Percentiles rank a stretch among this genome's conserved stretches.
phyloP scores from a whole-genome alignment of 345 rosid species.

The Aquilaria yunnanensis region DNA sequence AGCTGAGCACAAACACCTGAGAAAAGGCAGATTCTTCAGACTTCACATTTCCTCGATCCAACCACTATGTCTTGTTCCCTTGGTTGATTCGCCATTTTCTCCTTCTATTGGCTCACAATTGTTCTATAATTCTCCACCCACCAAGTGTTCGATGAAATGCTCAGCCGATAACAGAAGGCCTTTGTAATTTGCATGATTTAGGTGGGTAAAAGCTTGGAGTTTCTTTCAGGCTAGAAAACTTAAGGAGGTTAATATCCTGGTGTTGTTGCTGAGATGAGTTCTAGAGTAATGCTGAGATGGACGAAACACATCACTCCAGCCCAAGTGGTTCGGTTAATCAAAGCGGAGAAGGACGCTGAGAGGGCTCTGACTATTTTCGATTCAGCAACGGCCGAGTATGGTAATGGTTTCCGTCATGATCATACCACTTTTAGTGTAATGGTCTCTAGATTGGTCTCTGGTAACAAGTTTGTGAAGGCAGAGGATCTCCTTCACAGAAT shows the following conservation, averaged over 20 bases:
- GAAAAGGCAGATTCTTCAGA: too few species aligned
- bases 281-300: slow-evolving; percentile 48
- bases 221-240: too few species aligned
- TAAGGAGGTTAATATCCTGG: slow-evolving; percentile 7
- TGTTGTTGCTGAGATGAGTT: slow-evolving; percentile 22
- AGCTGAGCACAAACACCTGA: too few species aligned
- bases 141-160: slow-evolving; percentile 35
- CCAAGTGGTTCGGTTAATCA: slow-evolving; percentile 54
- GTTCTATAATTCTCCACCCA: slow-evolving; percentile 1
- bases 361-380: slow-evolving; percentile 59
- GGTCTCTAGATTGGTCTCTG: slow-evolving; percentile 62
- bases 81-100: neutral
- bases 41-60: too few species aligned
- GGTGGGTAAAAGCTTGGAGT: too few species aligned
- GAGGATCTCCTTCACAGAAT: slow-evolving; percentile 68
- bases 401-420: slow-evolving; percentile 61
- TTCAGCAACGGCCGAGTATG: slow-evolving; percentile 66
- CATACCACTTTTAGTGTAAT: slow-evolving; percentile 44
- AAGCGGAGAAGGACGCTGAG: slow-evolving; percentile 51
- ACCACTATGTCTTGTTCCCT: too few species aligned
- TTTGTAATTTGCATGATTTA: too few species aligned
- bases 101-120: neutral
- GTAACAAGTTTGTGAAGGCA: slow-evolving; percentile 57
- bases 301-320: slow-evolving; percentile 47
- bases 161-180: too few species aligned